Evolutionary conservation across 2,329 filamentous ascomycete genomes (phyloP).

Genomic region (Mycosphaerella arachidis): DNA sequence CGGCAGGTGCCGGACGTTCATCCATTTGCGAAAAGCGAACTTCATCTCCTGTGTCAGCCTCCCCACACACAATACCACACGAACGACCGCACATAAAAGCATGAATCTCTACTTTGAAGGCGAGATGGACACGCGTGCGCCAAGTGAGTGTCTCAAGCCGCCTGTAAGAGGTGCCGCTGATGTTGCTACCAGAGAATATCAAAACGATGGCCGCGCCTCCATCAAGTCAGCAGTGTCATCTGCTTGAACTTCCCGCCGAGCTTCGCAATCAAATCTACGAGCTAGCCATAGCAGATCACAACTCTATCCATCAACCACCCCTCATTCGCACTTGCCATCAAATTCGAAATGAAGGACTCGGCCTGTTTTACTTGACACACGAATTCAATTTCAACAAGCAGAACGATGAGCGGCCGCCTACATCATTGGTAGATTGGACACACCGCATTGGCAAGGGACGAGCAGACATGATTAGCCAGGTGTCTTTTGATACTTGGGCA

Average conservation of each 20-base stretch:
- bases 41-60: too few relatives aligned
- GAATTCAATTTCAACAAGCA: background rate
- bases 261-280: background rate
- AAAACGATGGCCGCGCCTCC: background rate
- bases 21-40: too few relatives aligned
- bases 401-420: background rate
- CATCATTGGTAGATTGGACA: background rate
- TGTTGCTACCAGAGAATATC: background rate
- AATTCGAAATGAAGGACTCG: background rate
- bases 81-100: too few relatives aligned
- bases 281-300: background rate
- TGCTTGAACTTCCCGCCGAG: background rate
- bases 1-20: too few relatives aligned
- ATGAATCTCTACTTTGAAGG: too few relatives aligned
- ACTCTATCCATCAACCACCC: background rate
- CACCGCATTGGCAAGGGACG: background rate
- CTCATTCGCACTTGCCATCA: background rate
- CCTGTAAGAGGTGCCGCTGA: too few relatives aligned
- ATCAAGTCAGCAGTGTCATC: background rate
- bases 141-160: too few relatives aligned
- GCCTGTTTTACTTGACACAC: background rate
- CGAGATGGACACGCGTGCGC: too few relatives aligned
- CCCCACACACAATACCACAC: too few relatives aligned
- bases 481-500: background rate
- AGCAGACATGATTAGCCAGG: background rate